Base-by-base conservation (phyloP, 2,329 filamentous ascomycete species). In the Beauveria asiatica region DNA sequence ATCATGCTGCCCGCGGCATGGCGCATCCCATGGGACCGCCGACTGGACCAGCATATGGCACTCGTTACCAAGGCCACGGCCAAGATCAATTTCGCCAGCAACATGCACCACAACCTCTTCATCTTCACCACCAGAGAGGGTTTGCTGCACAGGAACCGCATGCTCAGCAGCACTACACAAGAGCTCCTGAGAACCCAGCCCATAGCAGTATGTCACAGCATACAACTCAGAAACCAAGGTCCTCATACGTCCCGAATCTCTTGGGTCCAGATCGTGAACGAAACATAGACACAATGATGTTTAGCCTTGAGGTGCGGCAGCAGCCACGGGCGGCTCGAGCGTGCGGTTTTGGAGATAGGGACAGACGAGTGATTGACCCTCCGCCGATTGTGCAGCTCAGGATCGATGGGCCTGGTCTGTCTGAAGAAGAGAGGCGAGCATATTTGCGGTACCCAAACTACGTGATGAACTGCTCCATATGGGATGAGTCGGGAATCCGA, bases 261-360 rank as follows among this genome's bases (percentile, higher is more conserved):
- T 44, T 72, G 13, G 68, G 65, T 1, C 41, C 63, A 8, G 62
- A 60, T 41, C 63, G 66, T 46, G 61, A 61, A 3, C 56, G 62
- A 5, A 62, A 59, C 7, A 17, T 71, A 48, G 59, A 59, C 13
- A 64, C 64, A 51, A 66, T 70, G n/a, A 52, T 54, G 10, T 75
- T 75, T 60, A 64, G 62, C 5, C 66, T 75, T 5, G 66, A 50
- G 17, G 83, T 93, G 63, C 85, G 90, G 54, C 90, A 94, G 71
- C 89, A 93, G 68, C 90, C 90, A 9, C 78, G 84, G 19, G 89
- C 89, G 1, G 90, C 90, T 57, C 81, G 90, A 65, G 89, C 89
- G 46, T 94, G 90, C 67, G 90, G 90, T 1, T 93, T 92, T 70
- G 90, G 90, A 62, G 90, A 93, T 72, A 81, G 89, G 64, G 90